Conservation (phyloP, 345 rosid genomes). For the Gossypium longicalyx region DNA sequence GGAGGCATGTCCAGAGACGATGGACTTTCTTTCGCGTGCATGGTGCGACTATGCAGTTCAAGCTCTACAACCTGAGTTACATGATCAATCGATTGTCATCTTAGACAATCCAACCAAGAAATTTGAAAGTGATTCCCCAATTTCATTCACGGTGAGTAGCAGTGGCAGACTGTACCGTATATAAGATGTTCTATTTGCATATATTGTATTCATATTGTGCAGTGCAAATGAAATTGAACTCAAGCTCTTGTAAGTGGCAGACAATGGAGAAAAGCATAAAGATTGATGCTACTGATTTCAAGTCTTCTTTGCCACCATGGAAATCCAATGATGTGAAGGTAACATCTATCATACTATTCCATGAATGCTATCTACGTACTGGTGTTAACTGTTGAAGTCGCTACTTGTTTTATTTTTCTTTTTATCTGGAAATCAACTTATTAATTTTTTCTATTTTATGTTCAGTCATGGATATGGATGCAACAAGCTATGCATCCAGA, state of each 20-base stretch:
- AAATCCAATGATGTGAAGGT: slow-evolving; percentile 88
- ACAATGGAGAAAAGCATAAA: slow-evolving; percentile 50
- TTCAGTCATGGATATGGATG: slow-evolving; percentile 99
- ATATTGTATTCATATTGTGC: background rate
- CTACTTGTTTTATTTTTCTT: background rate
- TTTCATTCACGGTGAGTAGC: slow-evolving; percentile 47
- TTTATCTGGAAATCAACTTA: background rate
- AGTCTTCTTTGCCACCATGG: slow-evolving; percentile 73
- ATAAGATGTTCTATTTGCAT: background rate
- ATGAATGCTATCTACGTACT: no score
- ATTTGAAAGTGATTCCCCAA: slow-evolving; percentile 32
- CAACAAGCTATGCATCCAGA: slow-evolving; percentile 99
- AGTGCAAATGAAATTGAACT: background rate
- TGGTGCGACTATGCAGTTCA: slow-evolving; percentile 94
- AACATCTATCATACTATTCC: background rate
- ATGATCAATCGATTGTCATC: slow-evolving; percentile 44
- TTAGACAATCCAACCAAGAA: slow-evolving; percentile 39
- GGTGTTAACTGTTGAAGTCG: background rate
- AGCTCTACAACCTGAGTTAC: slow-evolving; percentile 54
- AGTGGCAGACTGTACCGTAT: background rate
- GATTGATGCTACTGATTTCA: slow-evolving; percentile 62
- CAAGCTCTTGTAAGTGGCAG: slow-evolving; percentile 26
- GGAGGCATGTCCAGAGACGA: slow-evolving; percentile 80
- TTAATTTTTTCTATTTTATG: background rate
- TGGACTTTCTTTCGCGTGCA: slow-evolving; percentile 81